These are phyloP conservation scores for Chytriomyces sp. DNA, from an alignment of 192 early-diverging fungal genomes.

Conservation along the genomic window DNA sequence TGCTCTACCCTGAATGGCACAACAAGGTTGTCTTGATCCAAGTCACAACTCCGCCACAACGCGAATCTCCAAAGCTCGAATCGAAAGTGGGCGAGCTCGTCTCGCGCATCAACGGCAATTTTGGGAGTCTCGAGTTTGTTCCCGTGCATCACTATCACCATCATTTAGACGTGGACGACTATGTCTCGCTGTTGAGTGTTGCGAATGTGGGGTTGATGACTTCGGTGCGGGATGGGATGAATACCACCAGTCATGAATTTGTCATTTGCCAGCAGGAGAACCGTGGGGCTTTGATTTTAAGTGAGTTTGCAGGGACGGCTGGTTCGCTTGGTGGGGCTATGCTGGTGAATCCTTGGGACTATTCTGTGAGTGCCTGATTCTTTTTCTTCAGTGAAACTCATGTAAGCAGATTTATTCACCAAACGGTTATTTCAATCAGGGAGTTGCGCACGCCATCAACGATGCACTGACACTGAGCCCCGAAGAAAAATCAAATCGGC, in stretches of 20 bases:
- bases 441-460: slow-evolving; percentile 87
- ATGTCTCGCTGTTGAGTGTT: slow-evolving; percentile 87
- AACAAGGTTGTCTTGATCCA: slow-evolving; percentile 93
- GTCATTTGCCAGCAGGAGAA: slow-evolving; percentile 85
- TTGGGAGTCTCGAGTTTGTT: slow-evolving; percentile 92
- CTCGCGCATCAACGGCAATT: slow-evolving; percentile 90
- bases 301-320: slow-evolving; percentile 96
- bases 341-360: slow-evolving; percentile 98
- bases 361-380: slow-evolving; percentile 41
- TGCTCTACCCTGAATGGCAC: slow-evolving; percentile 88
- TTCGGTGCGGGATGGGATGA: slow-evolving; percentile 95
- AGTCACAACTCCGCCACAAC: slow-evolving; percentile 86
- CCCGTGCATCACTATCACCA: slow-evolving; percentile 94
- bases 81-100: slow-evolving; percentile 90
- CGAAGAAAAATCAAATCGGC: slow-evolving; percentile 77
- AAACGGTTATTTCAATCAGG: slow-evolving; percentile 41
- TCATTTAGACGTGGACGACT: slow-evolving; percentile 93
- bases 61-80: slow-evolving; percentile 63
- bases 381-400: background rate
- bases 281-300: slow-evolving; percentile 86
- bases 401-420: background rate
- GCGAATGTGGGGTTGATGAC: slow-evolving; percentile 96
- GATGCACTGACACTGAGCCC: slow-evolving; percentile 81
- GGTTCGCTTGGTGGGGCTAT: slow-evolving; percentile 86
- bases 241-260: slow-evolving; percentile 92